Conservation (phyloP, 352 stramenopile species). For the Phytophthora capsici region DNA sequence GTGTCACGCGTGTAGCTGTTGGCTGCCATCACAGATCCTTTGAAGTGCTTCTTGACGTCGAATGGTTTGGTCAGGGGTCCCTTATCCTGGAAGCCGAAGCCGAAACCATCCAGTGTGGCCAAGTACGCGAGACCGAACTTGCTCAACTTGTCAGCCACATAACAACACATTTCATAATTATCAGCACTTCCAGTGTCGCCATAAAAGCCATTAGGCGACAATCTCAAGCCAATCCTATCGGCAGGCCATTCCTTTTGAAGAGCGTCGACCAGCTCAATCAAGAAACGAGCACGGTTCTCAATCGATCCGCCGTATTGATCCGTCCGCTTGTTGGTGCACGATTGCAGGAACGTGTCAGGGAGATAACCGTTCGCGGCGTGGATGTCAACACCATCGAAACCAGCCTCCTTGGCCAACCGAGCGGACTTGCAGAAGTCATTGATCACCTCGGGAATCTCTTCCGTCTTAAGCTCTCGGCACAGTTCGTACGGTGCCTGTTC, state of each 20-base stretch:
- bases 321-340: constrained; percentile 67
- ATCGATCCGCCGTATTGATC: constrained; percentile 86
- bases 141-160: constrained; percentile 39
- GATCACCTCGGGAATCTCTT: constrained; percentile 74
- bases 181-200: constrained; percentile 42
- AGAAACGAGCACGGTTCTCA: constrained; percentile 79
- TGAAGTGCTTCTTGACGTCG: constrained; percentile 45
- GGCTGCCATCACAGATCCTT: constrained; percentile 33
- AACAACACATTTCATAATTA: constrained; percentile 54
- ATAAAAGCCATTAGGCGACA: constrained; percentile 39
- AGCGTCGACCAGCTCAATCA: constrained; percentile 68
- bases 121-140: constrained; percentile 50
- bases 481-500: constrained; percentile 38
- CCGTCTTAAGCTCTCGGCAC: constrained; percentile 61
- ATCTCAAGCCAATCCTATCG: constrained; percentile 33
- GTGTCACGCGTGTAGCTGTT: constrained; percentile 48
- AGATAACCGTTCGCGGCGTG: constrained; percentile 92
- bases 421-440: constrained; percentile 73
- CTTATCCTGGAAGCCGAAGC: constrained; percentile 51
- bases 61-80: constrained; percentile 31
- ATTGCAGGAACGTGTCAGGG: constrained; percentile 88
- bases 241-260: constrained; percentile 40
- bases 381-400: constrained; percentile 62
- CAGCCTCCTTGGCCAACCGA: constrained; percentile 65
- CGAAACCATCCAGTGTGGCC: constrained; percentile 42